Base-by-base conservation (phyloP, 1,284 basidiomycete species). In the Phlebopus sp. region DNA sequence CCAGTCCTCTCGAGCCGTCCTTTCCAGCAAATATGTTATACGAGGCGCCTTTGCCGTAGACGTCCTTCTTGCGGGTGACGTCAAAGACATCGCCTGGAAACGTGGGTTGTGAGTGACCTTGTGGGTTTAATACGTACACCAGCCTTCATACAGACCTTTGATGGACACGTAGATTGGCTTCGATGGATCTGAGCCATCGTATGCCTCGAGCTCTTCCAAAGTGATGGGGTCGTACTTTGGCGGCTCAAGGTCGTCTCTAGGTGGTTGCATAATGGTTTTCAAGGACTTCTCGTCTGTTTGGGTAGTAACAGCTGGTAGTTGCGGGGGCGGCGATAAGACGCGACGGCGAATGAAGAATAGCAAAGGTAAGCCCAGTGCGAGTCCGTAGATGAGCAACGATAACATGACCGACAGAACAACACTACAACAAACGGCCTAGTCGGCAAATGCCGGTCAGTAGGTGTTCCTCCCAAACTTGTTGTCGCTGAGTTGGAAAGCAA, bases 81-180 rank as follows among this genome's bases (percentile, higher is more conserved):
- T 94, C 90, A 65, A 94, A 94, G 10, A 94, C 76, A 0, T 82
- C 84, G 42, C 90, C 89, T 89, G 56, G 27, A 17, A 35, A 37
- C 48, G 42, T 53, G 48, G n/a, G n/a, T n/a, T n/a, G 43, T 49
- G 41, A 47, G 37, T 36, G 18, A 37, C 48, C 42, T 47, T 21
- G 35, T 35, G 47, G 21, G 21, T 23, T n/a, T 25, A 25, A 30
- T 39, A 59, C 29, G 47, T 43, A 44, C 41, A 38, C 15, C 2
- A 32, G 29, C 19, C n/a, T 13, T 36, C 25, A 40, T 23, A 58
- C 70, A 31, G 49, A 86, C 90, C 90, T 74, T 94, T 96, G 66
- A 95, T 92, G 38, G 89, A 83, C 31, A 96, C 89, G 56, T 90
- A 92, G 46, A 96, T 89, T 0, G 89, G 88, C 60, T 81, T 82